Percentiles rank a stretch among this genome's conserved stretches.
phyloP scores from a whole-genome alignment of 163 green algal genomes.

The Coccomyxa subellipsoidea region DNA sequence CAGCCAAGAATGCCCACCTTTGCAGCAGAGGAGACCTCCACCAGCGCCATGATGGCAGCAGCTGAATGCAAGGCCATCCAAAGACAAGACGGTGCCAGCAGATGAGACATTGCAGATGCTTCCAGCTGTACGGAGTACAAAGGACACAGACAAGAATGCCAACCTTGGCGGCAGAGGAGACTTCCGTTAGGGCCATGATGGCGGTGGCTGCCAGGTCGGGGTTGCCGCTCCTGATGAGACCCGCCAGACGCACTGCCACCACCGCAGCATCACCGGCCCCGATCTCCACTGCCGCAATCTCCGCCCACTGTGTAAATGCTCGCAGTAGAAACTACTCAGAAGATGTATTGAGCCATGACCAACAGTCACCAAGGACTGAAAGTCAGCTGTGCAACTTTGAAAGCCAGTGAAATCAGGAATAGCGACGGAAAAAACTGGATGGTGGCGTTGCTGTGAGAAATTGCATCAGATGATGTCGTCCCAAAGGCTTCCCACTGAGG shows the following conservation, averaged over 20 bases:
- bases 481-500: too few species aligned
- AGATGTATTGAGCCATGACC: background rate
- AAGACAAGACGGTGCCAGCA: too few species aligned
- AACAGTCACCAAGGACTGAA: background rate
- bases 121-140: too few species aligned
- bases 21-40: background rate
- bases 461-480: too few species aligned
- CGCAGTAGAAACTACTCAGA: background rate
- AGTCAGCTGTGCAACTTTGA: too few species aligned
- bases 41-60: background rate
- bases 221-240: background rate
- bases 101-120: too few species aligned
- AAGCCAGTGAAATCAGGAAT: too few species aligned
- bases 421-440: too few species aligned
- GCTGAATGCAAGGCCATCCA: too few species aligned
- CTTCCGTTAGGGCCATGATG: background rate
- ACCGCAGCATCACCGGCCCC: background rate
- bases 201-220: background rate
- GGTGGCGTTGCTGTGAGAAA: too few species aligned
- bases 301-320: background rate
- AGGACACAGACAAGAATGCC: too few species aligned
- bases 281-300: background rate
- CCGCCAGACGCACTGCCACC: background rate
- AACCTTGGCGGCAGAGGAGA: background rate
- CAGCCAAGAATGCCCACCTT: background rate